Percentiles rank a stretch among this genome's conserved stretches.
Evolutionary conservation across 225 moss, liverwort and hornwort species (phyloP).

Genomic region (Pleurozium schreberi): DNA sequence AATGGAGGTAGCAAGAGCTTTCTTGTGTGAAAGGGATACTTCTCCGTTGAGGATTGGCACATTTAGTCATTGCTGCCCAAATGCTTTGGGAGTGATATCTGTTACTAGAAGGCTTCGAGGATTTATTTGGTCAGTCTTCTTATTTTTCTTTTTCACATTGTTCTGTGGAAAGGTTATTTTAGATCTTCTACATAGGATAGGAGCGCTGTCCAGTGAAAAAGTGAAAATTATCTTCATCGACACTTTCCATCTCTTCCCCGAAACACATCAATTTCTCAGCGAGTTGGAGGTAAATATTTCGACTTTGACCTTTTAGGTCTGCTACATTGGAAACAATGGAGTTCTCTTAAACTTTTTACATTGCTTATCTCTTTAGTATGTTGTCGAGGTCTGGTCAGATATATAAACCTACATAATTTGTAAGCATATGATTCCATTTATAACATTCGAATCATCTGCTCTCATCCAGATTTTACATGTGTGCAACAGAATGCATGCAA

Average conservation of each 20-base stretch:
- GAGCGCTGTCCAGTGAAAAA: conserved; percentile 46
- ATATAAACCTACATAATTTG: neutral
- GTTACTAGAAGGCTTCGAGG: neutral
- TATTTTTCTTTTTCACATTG: neutral
- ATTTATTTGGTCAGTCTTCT: neutral
- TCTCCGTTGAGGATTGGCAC: neutral
- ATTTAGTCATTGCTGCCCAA: neutral
- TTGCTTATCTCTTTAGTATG: neutral
- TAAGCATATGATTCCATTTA: neutral
- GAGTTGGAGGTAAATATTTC: conserved; percentile 54
- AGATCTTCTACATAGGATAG: conserved; percentile 66
- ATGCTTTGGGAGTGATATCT: neutral
- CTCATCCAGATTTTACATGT: neutral
- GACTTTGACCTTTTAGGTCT: neutral
- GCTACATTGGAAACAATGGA: neutral
- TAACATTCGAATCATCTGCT: neutral
- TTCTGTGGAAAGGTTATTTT: conserved; percentile 64
- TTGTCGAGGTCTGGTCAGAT: neutral
- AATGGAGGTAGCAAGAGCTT: neutral
- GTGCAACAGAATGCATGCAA: neutral
- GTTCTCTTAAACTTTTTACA: neutral
- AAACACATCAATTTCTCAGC: conserved; percentile 59
- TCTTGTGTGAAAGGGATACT: neutral
- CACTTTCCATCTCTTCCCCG: conserved; percentile 89
- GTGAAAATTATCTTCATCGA: conserved; percentile 85